Evolutionary conservation across 495 filamentous ascomycete species (phyloP), one percentile per base, ranked within the genome.

Genomic region (Coniosporium apollinis): DNA sequence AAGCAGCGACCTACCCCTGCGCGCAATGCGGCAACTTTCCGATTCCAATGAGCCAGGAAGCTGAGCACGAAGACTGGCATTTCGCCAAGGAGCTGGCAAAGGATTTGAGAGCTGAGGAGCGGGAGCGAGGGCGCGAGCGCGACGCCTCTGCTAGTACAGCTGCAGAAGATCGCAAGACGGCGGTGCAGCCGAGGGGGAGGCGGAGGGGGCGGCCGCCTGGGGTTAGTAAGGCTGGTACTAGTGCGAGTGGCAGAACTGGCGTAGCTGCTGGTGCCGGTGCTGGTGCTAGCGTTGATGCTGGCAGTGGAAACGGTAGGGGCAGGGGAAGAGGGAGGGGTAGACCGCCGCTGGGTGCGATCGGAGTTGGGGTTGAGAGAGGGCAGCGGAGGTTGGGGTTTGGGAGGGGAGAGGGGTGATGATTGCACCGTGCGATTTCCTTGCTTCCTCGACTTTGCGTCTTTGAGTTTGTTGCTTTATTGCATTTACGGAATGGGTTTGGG

Each of bases 1-100:
- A n/a, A n/a, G n/a, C n/a, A n/a, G n/a, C n/a, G n/a, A n/a, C n/a
- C n/a, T n/a, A n/a, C n/a, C n/a, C n/a, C n/a, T n/a, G n/a, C n/a
- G n/a, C n/a, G n/a, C n/a, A n/a, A n/a, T 71, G 68, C 30, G 94
- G 89, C 58, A 64, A 64, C 34, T 61, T 64, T 42, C 42, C 54
- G 21, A 48, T 91, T 16, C 59, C 58, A 8, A 52, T 59, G n/a
- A 49, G 60, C 43, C 66, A 72, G 22, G 62, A 74, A 48, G 67
- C 72, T 34, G 84, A 80, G 59, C 89, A 97, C 50, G 66, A 81
- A 26, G 89, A 97, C 52, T 97, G 85, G 81, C 89, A 97, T 60
- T 82, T 94, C 56, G 89, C 89, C 26, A 84, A 80, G 61, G 74
- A 82, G 45, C 65, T 96, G 19, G 77, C 78, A 44, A 66, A 71